Base-by-base conservation (phyloP, 2,329 filamentous ascomycete genomes). In the Cladosporium sp. region DNA sequence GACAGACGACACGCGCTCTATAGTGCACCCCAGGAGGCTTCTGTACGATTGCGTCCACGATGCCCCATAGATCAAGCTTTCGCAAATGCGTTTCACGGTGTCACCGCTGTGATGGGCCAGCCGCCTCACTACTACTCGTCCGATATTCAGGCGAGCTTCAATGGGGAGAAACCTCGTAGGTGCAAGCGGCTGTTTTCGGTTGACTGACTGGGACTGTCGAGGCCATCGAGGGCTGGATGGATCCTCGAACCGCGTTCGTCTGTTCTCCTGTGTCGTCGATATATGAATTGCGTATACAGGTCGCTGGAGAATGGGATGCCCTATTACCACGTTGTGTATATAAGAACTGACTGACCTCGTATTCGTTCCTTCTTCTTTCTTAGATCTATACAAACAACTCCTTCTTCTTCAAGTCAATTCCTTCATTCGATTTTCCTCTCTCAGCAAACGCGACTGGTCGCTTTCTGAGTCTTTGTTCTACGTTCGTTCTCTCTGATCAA, bases 371-470 rank as follows among this genome's bases (percentile, higher is more conserved):
- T 14, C 30, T 52, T 38, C 34, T 36, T 4, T 14, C 34, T 36
- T 36, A n/a, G 30, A 30, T n/a, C 15, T 55, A 55, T 55, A 34
- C 52, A 55, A 21, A 55, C 28, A n/a, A 34, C 52, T 34, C 18
- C 51, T 34, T 21, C 51, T 54, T 55, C 24, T 52, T 32, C n/a
- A 49, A 61, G 26, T 38, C 32, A 15, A 26, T 55, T 28, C 60
- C 5, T 30, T 63, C 49, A 24, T 54, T 63, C 60, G 7, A 11
- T 55, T 28, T 49, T 12, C 54, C 60, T 51, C 60, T 51, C 61
- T 64, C 61, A 64, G 61, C 38, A 64, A 64, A 47, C 41, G 61
- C 51, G 61, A 64, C 61, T 44, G 61, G 61, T 64, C 61, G 61
- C 61, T 54, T 28, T 63, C 44, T 55, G 54, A 21, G 24, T 30